Percentiles rank a stretch among this genome's conserved stretches.
phyloP scores from a whole-genome alignment of 805 yeast genomes.

The Candida odintsovae region DNA sequence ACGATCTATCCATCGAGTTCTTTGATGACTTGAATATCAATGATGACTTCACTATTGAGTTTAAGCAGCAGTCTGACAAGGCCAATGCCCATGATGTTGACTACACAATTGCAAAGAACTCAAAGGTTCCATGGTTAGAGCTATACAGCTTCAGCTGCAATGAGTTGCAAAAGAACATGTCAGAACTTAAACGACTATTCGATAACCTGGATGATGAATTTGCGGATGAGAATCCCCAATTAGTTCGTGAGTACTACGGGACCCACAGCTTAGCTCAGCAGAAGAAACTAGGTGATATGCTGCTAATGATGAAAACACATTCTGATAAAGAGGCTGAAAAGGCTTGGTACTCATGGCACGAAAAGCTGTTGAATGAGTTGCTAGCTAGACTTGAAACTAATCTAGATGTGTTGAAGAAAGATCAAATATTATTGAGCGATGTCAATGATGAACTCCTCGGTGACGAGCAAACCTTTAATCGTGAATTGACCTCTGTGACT shows the following conservation, averaged over 20 bases:
- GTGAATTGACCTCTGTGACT: neutral
- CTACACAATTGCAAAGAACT: conserved; percentile 16
- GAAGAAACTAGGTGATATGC: conserved; percentile 20
- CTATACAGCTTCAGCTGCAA: conserved; percentile 23
- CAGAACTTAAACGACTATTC: conserved; percentile 16
- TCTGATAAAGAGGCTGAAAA: conserved; percentile 23
- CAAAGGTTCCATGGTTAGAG: conserved; percentile 24
- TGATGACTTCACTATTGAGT: conserved; percentile 17
- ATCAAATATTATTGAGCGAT: neutral
- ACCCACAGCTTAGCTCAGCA: conserved; percentile 13
- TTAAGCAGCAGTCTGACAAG: conserved; percentile 6
- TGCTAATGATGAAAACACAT: conserved; percentile 21
- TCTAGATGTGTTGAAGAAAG: conserved; percentile 7
- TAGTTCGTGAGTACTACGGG: conserved; percentile 23
- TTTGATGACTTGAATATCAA: conserved; percentile 22
- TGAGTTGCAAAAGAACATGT: conserved; percentile 23
- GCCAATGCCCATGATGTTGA: conserved; percentile 8
- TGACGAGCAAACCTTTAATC: conserved; percentile 1
- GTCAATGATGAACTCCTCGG: conserved; percentile 4
- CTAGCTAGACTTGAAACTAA: conserved; percentile 14
- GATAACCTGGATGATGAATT: conserved; percentile 21
- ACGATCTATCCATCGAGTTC: conserved; percentile 22
- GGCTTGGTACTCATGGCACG: conserved; percentile 23
- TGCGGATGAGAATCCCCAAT: conserved; percentile 20
- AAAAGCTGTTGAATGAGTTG: conserved; percentile 20